These are phyloP conservation scores for Monilinia vaccinii-corymbosi DNA, from an alignment of 2,329 filamentous ascomycete genomes.

Conservation along the genomic window DNA sequence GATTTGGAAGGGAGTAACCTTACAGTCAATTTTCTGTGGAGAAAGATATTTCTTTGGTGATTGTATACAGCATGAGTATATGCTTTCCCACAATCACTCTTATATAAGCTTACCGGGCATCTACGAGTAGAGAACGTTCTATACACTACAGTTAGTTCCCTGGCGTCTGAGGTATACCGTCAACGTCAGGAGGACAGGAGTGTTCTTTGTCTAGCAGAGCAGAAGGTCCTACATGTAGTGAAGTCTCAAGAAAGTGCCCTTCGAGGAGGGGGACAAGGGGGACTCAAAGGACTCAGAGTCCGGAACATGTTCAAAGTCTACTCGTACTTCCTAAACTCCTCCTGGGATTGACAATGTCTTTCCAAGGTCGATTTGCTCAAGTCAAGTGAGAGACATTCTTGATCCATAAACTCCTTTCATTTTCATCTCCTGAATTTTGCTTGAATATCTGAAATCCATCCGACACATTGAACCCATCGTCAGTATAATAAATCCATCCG, in stretches of 20 bases:
- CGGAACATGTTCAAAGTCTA: too few relatives aligned
- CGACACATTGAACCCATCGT: background rate
- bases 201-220: too few relatives aligned
- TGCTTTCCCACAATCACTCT: background rate
- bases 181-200: too few relatives aligned
- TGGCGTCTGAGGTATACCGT: too few relatives aligned
- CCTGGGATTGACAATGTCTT: background rate
- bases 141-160: too few relatives aligned
- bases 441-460: background rate
- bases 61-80: background rate
- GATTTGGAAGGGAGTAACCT: background rate
- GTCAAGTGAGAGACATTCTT: background rate
- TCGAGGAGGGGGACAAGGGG: background rate
- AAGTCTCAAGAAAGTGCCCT: background rate
- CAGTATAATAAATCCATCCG: background rate
- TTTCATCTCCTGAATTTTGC: background rate
- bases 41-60: background rate
- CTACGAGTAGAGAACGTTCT: too few relatives aligned
- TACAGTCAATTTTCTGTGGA: background rate
- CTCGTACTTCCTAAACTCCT: background rate
- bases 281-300: background rate
- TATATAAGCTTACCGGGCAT: too few relatives aligned
- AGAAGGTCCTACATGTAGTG: too few relatives aligned
- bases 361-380: background rate
- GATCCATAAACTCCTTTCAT: background rate